Conservation (phyloP, 2,329 filamentous ascomycete species). For the Epichloe uncinata region DNA sequence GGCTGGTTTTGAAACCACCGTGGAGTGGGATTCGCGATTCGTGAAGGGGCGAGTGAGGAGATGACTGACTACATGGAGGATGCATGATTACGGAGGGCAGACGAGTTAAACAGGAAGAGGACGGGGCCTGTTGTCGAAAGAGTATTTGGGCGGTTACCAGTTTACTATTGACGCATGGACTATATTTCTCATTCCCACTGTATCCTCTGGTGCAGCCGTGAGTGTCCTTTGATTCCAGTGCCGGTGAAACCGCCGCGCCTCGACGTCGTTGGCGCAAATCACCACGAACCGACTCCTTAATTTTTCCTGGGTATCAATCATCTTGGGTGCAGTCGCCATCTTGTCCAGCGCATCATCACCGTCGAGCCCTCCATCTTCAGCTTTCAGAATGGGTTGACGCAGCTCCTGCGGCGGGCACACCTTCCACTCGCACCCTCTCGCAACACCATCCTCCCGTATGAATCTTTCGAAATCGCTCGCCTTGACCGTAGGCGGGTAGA, state of each 20-base stretch:
- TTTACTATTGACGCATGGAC: slow-evolving; percentile 20
- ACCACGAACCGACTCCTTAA: slow-evolving; percentile 19
- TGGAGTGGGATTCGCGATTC: background rate
- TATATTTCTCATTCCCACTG: slow-evolving; percentile 8
- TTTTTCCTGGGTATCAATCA: slow-evolving; percentile 10
- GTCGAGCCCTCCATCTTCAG: slow-evolving; percentile 2
- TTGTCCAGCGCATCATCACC: slow-evolving; percentile 4
- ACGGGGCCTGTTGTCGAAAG: background rate
- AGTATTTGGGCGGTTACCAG: slow-evolving; percentile 14
- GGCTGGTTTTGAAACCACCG: background rate
- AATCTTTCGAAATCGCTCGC: slow-evolving; percentile 21
- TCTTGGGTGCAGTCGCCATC: background rate
- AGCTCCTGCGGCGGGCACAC: slow-evolving; percentile 10
- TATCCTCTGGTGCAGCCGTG: slow-evolving; percentile 5
- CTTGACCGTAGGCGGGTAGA: slow-evolving; percentile 18
- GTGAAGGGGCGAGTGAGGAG: background rate
- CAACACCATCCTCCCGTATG: slow-evolving; percentile 28
- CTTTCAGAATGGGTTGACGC: background rate
- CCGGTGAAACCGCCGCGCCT: slow-evolving; percentile 27
- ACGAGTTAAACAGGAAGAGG: background rate
- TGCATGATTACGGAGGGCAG: background rate
- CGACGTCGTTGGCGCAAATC: slow-evolving; percentile 16
- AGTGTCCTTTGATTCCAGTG: slow-evolving; percentile 26
- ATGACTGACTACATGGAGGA: background rate
- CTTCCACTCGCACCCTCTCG: slow-evolving; percentile 17